A percentile compares a stretch with the other conserved stretches of the same genome.
phyloP scores from a whole-genome alignment of 2,329 filamentous ascomycete species.

The Lojkania enalia region DNA sequence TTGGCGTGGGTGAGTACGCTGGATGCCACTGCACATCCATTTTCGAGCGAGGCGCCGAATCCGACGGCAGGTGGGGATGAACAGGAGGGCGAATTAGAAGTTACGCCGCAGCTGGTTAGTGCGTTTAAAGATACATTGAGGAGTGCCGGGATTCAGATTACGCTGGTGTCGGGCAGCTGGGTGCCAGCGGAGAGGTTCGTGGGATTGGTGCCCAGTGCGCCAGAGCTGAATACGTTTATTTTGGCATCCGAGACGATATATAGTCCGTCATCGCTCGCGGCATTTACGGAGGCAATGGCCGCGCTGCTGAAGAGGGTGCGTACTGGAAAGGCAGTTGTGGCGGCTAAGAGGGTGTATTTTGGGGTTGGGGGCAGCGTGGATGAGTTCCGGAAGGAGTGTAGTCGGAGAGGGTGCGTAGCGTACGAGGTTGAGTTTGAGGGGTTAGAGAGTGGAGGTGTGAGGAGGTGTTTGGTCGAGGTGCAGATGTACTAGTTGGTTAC shows the following conservation, averaged over 20 bases:
- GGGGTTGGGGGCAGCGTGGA: slow-evolving; percentile 81
- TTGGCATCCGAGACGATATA: slow-evolving; percentile 84
- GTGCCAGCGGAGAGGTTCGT: slow-evolving; percentile 60
- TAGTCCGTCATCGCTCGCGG: slow-evolving; percentile 69
- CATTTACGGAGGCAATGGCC: slow-evolving; percentile 70
- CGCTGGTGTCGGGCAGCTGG: slow-evolving; percentile 77
- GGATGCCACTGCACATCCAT: slow-evolving; percentile 13
- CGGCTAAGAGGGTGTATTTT: slow-evolving; percentile 80
- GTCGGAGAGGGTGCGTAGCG: slow-evolving; percentile 48
- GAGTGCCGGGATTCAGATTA: slow-evolving; percentile 58
- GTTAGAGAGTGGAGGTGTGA: slow-evolving; percentile 47
- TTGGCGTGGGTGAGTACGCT: slow-evolving; percentile 61
- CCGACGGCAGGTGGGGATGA: slow-evolving; percentile 16
- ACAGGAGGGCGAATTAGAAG: slow-evolving; percentile 61
- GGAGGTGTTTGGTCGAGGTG: slow-evolving; percentile 53
- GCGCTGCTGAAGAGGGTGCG: slow-evolving; percentile 58
- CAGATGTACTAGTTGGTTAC: slow-evolving; percentile 33
- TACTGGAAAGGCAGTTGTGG: slow-evolving; percentile 66
- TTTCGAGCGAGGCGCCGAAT: slow-evolving; percentile 23
- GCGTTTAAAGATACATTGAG: slow-evolving; percentile 62
- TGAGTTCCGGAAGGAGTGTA: slow-evolving; percentile 62
- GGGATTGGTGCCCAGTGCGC: slow-evolving; percentile 53
- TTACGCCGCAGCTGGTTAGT: slow-evolving; percentile 60
- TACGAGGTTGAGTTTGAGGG: slow-evolving; percentile 55
- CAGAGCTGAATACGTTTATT: slow-evolving; percentile 52